phyloP scores from a whole-genome alignment of 108 stramenopile species.

The Nitzschia putrida region DNA sequence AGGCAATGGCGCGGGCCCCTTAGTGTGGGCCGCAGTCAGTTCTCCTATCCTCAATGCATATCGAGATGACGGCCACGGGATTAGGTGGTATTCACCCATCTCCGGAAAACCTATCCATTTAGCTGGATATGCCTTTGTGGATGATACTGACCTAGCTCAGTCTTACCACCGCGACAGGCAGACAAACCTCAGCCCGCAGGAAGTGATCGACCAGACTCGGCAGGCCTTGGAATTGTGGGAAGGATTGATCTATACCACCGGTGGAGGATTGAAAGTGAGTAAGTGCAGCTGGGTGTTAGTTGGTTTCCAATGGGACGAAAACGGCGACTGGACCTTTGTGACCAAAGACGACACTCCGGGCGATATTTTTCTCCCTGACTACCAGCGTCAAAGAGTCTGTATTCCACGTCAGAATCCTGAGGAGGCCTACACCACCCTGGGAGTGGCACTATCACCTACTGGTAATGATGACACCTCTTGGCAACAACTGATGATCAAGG shows the following conservation, averaged over 20 bases:
- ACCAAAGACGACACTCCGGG: neutral
- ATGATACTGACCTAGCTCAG: neutral
- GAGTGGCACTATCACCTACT: neutral
- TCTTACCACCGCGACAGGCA: slow-evolving; percentile 2
- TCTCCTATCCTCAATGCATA: neutral
- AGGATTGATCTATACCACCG: neutral
- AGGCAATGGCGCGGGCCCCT: slow-evolving; percentile 5
- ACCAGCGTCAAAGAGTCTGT: neutral
- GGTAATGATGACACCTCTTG: neutral
- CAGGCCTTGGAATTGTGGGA: no score
- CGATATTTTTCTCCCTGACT: neutral
- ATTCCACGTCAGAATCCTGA: neutral
- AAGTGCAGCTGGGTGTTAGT: neutral
- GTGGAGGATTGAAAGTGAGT: neutral
- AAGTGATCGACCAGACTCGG: no score
- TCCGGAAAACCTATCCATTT: neutral
- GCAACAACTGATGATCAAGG: neutral
- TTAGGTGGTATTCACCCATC: neutral
- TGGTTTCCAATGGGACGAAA: neutral
- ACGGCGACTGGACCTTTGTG: neutral
- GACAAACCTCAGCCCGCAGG: neutral
- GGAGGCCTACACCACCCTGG: neutral
- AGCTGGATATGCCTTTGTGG: neutral
- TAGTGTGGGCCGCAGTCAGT: neutral
- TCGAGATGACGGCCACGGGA: neutral